phyloP scores from a whole-genome alignment of 2,329 filamentous ascomycete species.

The Penicillium freii region DNA sequence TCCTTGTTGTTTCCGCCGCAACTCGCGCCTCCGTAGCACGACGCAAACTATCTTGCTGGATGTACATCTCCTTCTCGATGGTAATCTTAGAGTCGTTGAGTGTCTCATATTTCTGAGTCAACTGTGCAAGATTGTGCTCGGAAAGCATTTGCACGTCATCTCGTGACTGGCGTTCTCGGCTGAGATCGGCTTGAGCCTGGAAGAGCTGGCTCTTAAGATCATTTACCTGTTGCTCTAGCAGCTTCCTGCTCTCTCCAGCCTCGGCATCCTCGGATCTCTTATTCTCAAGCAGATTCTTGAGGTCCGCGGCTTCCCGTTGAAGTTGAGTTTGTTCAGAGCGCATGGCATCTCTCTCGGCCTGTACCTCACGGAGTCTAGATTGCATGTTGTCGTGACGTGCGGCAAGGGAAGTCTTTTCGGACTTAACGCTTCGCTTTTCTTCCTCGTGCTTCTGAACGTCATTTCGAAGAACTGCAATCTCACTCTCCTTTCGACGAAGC shows the following conservation, averaged over 20 bases:
- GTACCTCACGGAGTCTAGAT: constrained; percentile 73
- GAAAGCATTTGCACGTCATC: constrained; percentile 89
- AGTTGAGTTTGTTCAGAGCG: constrained; percentile 79
- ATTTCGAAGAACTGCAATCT: constrained; percentile 76
- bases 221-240: constrained; percentile 82
- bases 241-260: constrained; percentile 73
- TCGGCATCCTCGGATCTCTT: constrained; percentile 88
- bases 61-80: constrained; percentile 96
- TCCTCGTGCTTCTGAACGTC: constrained; percentile 81
- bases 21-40: constrained; percentile 78
- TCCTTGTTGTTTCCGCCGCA: constrained; percentile 79
- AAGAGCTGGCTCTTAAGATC: constrained; percentile 84
- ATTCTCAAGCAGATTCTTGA: constrained; percentile 79
- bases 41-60: constrained; percentile 86
- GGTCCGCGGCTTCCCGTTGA: constrained; percentile 83
- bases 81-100: constrained; percentile 94
- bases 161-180: constrained; percentile 85
- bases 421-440: constrained; percentile 74
- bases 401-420: constrained; percentile 69
- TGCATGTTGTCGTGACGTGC: constrained; percentile 78
- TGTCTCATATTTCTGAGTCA: constrained; percentile 80
- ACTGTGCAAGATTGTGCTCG: constrained; percentile 78
- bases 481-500: constrained; percentile 89
- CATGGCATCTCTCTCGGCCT: constrained; percentile 84
- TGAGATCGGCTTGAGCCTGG: constrained; percentile 81